A percentile compares a stretch with the other conserved stretches of the same genome.
Conservation (phyloP, 2,329 filamentous ascomycete genomes). For the Aspergillus sp. region DNA sequence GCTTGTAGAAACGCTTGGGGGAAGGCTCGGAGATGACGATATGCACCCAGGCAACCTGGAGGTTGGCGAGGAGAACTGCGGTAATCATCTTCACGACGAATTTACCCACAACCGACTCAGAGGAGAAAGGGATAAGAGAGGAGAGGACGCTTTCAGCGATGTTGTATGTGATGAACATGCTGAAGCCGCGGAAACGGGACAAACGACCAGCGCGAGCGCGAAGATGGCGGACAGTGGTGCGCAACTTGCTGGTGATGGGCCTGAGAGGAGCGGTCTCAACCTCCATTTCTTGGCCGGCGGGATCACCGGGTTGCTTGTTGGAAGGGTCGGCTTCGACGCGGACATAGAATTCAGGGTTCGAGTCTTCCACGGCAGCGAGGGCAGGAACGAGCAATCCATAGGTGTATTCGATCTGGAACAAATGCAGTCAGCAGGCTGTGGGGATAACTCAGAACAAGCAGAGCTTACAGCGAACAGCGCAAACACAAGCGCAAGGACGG, state of each 20-base stretch:
- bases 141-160: constrained; percentile 53
- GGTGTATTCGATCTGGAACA: constrained; percentile 57
- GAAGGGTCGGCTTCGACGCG: constrained; percentile 51
- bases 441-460: constrained; percentile 24
- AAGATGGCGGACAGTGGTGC: constrained; percentile 64
- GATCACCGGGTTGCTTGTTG: constrained; percentile 40
- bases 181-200: constrained; percentile 72
- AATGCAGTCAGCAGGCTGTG: not conserved
- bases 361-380: constrained; percentile 67
- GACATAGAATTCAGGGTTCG: constrained; percentile 57
- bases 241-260: constrained; percentile 66
- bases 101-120: constrained; percentile 46
- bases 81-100: constrained; percentile 60
- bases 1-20: constrained; percentile 66
- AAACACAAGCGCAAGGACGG: constrained; percentile 20
- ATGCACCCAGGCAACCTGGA: constrained; percentile 82
- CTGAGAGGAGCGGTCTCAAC: constrained; percentile 53
- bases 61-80: constrained; percentile 66
- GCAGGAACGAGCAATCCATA: constrained; percentile 64
- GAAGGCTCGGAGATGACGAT: constrained; percentile 76
- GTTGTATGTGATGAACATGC: constrained; percentile 53
- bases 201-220: constrained; percentile 65
- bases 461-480: constrained; percentile 15
- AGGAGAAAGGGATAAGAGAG: constrained; percentile 37
- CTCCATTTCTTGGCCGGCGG: constrained; percentile 42